Base-by-base conservation (phyloP, 2,329 filamentous ascomycete species). In the Colletotrichum destructivum region DNA sequence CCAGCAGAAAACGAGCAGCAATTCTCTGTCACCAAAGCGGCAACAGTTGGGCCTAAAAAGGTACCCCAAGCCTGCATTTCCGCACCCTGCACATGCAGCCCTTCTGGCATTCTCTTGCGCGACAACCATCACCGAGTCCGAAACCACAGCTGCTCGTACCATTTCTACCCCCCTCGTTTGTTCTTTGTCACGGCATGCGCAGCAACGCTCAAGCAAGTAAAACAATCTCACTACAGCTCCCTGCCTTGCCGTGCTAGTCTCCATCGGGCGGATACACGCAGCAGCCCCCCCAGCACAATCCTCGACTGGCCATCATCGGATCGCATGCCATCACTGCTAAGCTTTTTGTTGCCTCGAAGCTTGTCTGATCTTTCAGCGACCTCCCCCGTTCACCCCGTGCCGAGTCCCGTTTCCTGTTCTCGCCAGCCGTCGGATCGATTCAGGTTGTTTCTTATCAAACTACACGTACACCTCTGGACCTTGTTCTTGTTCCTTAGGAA, bases 311-410 rank as follows among this genome's bases (percentile, higher is more conserved):
- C 31, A 21, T 38, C 69, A 47, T 63, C 65, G 54, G 51, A 71
- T 63, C 65, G 59, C 16, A 15, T 59, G 59, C 59, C 69, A 72
- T 69, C 46, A 42, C 42, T 40, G 69, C 69, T 69, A 72, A 72
- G 69, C 69, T 72, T 72, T 54, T 72, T 49, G 54, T 69, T 69
- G 65, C 65, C 59, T 64, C 69, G 65, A 72, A 69, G 69, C 69
- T 72, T 72, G 69, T 72, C 69, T 72, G 69, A 63, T 64, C 52
- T 60, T 55, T 49, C 69, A 60, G 66, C 65, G 44, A 59, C 49
- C 49, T 63, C 16, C 47, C 69, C 59, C 51, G 26, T 52, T 69
- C 54, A 46, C 31, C 31, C 59, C 21, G 21, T 71, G 44, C 42
- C 65, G 51, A 57, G 35, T 62, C 55, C 62, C 31, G 63, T 62